Evolutionary conservation across 2,329 filamentous ascomycete species (phyloP).

Genomic region (Colletotrichum caudatum): DNA sequence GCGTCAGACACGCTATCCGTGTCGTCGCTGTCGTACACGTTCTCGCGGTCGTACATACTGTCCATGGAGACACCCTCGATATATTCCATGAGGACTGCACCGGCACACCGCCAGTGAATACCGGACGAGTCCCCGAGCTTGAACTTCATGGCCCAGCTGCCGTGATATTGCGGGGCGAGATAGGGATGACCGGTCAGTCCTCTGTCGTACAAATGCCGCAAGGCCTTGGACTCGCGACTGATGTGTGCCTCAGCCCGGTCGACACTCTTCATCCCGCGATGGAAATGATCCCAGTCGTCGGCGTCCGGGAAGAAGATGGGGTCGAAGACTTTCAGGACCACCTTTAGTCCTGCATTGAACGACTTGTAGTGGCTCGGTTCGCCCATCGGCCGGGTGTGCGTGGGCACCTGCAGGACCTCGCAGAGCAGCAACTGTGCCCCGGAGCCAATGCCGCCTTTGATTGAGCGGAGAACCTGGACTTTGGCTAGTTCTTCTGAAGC

Average conservation of each 20-base stretch:
- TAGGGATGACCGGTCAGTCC: neutral
- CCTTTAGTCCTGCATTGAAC: neutral
- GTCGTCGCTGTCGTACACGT: too few species aligned
- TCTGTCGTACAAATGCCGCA: neutral
- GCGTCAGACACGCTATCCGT: too few species aligned
- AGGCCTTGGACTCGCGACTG: neutral
- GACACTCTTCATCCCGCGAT: neutral
- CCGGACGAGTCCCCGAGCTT: fast-evolving
- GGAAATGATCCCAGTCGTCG: neutral
- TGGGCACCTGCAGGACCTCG: neutral
- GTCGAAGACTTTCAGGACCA: neutral
- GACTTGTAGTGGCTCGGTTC: neutral
- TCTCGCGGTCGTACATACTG: neutral
- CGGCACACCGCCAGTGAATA: neutral
- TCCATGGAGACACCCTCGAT: slow-evolving; percentile 1
- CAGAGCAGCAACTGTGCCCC: neutral
- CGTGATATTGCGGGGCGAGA: neutral
- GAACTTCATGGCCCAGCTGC: slow-evolving; percentile 1
- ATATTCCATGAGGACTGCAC: slow-evolving; percentile 4
- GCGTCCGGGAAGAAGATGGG: neutral
- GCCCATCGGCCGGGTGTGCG: neutral
- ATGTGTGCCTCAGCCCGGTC: neutral
- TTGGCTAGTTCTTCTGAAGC: neutral
- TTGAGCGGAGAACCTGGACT: neutral
- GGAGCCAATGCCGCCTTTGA: neutral